Evolutionary conservation across 2,329 filamentous ascomycete species (phyloP).

Genomic region (Aureobasidium leucospermi): DNA sequence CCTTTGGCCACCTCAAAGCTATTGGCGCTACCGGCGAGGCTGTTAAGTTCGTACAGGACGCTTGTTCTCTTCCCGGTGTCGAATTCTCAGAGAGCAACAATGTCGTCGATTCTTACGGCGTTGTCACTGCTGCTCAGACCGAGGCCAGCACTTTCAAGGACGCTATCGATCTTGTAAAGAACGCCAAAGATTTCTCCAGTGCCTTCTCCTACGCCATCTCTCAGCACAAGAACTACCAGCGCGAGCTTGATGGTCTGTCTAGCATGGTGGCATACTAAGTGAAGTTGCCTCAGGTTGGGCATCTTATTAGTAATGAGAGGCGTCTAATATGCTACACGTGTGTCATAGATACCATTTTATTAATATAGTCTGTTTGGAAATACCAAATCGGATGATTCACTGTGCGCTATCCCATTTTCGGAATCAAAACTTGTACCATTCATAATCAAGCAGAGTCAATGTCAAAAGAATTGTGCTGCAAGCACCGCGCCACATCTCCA

Average conservation of each 20-base stretch:
- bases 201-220: slow-evolving; percentile 63
- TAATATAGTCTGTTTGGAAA: too few species aligned
- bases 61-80: slow-evolving; percentile 40
- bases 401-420: too few species aligned
- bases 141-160: slow-evolving; percentile 54
- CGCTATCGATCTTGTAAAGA: slow-evolving; percentile 56
- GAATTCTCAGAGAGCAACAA: slow-evolving; percentile 42
- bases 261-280: slow-evolving; percentile 60
- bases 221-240: slow-evolving; percentile 64
- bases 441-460: too few species aligned
- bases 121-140: slow-evolving; percentile 57
- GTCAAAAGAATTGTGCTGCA: too few species aligned
- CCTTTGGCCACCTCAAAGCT: slow-evolving; percentile 74
- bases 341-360: too few species aligned
- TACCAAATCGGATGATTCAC: too few species aligned
- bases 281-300: background rate
- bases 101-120: slow-evolving; percentile 64
- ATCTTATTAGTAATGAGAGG: background rate
- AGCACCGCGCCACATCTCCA: too few species aligned
- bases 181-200: slow-evolving; percentile 61
- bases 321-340: background rate
- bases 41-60: slow-evolving; percentile 53
- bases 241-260: slow-evolving; percentile 65
- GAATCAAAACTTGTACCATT: too few species aligned
- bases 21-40: slow-evolving; percentile 70